phyloP scores from a whole-genome alignment of 495 filamentous ascomycete species.

The Letharia lupina region DNA sequence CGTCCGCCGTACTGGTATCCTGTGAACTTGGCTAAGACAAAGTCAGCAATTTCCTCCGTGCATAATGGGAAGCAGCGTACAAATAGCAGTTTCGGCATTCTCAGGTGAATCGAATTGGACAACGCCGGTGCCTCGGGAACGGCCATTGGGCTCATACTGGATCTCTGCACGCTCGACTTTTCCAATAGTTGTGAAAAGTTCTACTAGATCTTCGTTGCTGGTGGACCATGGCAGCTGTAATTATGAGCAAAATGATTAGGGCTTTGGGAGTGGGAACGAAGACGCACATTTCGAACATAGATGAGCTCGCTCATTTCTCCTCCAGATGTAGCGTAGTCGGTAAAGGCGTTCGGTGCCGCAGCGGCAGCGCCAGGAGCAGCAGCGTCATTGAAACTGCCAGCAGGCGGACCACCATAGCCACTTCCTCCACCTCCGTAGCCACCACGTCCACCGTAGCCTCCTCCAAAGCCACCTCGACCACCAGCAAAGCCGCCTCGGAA shows the following conservation, averaged over 20 bases:
- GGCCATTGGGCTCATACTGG: conserved; percentile 93
- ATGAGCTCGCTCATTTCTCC: conserved; percentile 77
- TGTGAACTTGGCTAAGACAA: conserved; percentile 71
- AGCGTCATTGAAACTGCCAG: conserved; percentile 32
- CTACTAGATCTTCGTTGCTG: conserved; percentile 91
- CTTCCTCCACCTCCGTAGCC: conserved; percentile 26
- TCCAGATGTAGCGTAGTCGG: conserved; percentile 82
- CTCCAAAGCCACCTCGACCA: conserved; percentile 42
- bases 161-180: conserved; percentile 98
- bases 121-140: conserved; percentile 89
- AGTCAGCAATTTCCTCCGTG: conserved; percentile 16
- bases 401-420: conserved; percentile 35
- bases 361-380: conserved; percentile 32
- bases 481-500: conserved; percentile 50
- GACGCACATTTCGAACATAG: conserved; percentile 92
- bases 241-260: conserved; percentile 7
- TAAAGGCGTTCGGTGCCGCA: conserved; percentile 83
- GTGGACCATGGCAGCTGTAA: conserved; percentile 92
- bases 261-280: background rate
- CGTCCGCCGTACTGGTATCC: conserved; percentile 96
- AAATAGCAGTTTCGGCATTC: conserved; percentile 84
- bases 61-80: conserved; percentile 36
- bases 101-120: conserved; percentile 80
- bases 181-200: conserved; percentile 94
- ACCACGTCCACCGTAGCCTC: conserved; percentile 39